Percentiles rank a stretch among this genome's conserved stretches.
Evolutionary conservation across 495 filamentous ascomycete genomes (phyloP).

Genomic region (Pyronema domesticum): DNA sequence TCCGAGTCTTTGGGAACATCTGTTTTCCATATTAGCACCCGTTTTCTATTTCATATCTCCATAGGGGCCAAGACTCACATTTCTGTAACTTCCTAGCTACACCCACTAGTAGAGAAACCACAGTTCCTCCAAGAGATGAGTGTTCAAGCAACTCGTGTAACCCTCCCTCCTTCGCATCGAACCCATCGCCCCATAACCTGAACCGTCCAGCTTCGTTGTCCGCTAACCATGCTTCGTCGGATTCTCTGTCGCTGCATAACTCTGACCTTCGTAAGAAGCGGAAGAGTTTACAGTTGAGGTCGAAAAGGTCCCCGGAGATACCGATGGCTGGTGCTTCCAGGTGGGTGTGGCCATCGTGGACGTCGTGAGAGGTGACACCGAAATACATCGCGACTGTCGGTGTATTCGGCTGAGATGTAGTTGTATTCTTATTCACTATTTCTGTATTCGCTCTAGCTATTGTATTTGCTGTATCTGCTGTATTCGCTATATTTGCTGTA

Average conservation of each 20-base stretch:
- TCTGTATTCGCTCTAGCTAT: too few relatives aligned
- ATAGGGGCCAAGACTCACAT: background rate
- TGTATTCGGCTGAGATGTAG: too few relatives aligned
- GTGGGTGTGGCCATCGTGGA: background rate
- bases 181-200: conserved; percentile 5
- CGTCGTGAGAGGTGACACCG: background rate
- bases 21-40: background rate
- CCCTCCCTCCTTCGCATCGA: conserved; percentile 2
- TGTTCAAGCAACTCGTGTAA: conserved; percentile 2
- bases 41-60: background rate
- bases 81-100: background rate
- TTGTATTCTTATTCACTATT: too few relatives aligned
- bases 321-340: background rate
- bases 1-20: background rate
- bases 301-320: background rate
- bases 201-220: conserved; percentile 6
- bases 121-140: background rate
- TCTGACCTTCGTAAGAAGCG: background rate
- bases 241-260: background rate
- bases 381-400: too few relatives aligned
- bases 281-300: background rate
- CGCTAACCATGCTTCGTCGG: background rate
- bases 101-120: conserved; percentile 1
- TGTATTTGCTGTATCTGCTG: too few relatives aligned
- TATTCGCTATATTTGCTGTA: too few relatives aligned